These are phyloP conservation scores for Lactarius pseudohatsudake DNA, from an alignment of 768 basidiomycete genomes.

Conservation along the genomic window DNA sequence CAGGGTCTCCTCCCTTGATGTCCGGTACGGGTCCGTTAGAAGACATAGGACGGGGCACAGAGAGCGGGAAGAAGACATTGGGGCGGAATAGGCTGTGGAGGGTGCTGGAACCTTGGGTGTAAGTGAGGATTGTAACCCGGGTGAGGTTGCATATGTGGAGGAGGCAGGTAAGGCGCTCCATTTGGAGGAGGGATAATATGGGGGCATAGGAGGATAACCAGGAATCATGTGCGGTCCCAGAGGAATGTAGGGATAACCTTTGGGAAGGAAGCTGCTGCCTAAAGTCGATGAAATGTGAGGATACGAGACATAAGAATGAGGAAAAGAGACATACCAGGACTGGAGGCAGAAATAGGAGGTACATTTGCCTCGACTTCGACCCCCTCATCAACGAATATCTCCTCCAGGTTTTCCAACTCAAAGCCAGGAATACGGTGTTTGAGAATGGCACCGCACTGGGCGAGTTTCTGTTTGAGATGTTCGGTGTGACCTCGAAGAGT, in stretches of 20 bases:
- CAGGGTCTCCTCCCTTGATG: too few species aligned
- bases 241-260: conserved; percentile 38
- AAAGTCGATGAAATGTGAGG: conserved; percentile 28
- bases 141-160: too few species aligned
- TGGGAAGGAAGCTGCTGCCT: conserved; percentile 35
- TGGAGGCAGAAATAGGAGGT: conserved; percentile 27
- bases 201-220: conserved; percentile 49
- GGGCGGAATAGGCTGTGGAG: too few species aligned
- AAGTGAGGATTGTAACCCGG: too few species aligned
- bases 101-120: too few species aligned
- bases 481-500: conserved; percentile 84
- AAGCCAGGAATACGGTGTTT: conserved; percentile 72
- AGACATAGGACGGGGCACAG: too few species aligned
- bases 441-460: conserved; percentile 75
- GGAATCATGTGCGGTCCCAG: conserved; percentile 43
- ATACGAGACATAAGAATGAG: conserved; percentile 26
- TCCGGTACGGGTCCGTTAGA: too few species aligned
- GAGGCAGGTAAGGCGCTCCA: too few species aligned
- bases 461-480: conserved; percentile 75
- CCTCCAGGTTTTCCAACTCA: conserved; percentile 50
- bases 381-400: conserved; percentile 57
- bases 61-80: too few species aligned
- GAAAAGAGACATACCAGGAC: conserved; percentile 32
- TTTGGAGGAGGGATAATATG: too few species aligned
- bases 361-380: conserved; percentile 46